A percentile compares a stretch with the other conserved stretches of the same genome.
Evolutionary conservation across 768 basidiomycete species (phyloP).

Genomic region (Tricholomella constricta): DNA sequence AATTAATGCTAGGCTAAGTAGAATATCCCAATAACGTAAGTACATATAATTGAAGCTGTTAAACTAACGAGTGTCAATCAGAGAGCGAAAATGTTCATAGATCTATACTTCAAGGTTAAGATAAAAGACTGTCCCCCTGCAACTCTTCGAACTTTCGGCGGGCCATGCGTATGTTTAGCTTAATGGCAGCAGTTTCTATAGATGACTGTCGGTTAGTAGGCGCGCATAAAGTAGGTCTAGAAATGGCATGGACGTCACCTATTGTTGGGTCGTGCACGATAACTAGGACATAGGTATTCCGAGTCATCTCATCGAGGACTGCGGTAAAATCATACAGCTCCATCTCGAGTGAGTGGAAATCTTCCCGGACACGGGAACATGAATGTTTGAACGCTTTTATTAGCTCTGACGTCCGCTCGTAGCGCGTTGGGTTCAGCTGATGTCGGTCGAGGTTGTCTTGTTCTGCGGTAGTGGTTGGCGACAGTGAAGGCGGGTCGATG

Average conservation of each 20-base stretch:
- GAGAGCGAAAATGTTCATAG: neutral
- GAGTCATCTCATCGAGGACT: constrained; percentile 89
- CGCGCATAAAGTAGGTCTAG: too few species aligned
- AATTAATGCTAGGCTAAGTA: constrained; percentile 1
- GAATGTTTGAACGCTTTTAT: constrained; percentile 96
- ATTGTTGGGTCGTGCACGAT: constrained; percentile 88
- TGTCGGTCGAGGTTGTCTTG: constrained; percentile 37
- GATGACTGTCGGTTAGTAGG: neutral
- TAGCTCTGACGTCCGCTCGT: constrained; percentile 88
- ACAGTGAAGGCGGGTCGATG: constrained; percentile 34
- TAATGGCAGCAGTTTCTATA: constrained; percentile 85
- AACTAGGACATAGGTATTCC: constrained; percentile 90
- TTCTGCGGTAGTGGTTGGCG: constrained; percentile 15
- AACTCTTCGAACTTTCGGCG: constrained; percentile 89
- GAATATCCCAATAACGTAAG: constrained; percentile 4
- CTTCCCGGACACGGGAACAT: constrained; percentile 81
- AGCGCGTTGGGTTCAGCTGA: constrained; percentile 66
- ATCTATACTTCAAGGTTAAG: constrained; percentile 21
- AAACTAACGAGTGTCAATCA: neutral
- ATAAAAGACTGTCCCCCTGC: constrained; percentile 65
- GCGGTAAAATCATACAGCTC: constrained; percentile 85
- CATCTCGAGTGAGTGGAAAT: constrained; percentile 87
- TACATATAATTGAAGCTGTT: constrained; percentile 7
- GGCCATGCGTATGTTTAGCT: constrained; percentile 85
- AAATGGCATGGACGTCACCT: constrained; percentile 46